A percentile compares a stretch with the other conserved stretches of the same genome.
These are phyloP conservation scores for Chlorella sp. DNA, from an alignment of 139 green algal species.

Conservation along the genomic window DNA sequence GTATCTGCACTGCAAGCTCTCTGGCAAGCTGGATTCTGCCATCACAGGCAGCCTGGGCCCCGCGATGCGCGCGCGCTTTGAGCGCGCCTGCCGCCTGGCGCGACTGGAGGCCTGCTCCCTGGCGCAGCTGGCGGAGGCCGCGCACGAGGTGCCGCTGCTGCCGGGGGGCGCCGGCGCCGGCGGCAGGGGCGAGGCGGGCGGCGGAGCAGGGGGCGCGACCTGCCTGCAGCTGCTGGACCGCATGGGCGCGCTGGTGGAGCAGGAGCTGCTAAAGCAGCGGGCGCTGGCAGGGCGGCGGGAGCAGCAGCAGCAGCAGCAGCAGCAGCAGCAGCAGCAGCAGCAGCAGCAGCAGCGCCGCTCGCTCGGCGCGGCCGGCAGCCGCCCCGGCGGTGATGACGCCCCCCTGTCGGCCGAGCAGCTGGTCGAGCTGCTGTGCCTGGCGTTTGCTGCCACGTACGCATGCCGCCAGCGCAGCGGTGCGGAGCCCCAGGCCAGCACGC, in stretches of 20 bases:
- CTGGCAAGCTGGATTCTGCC: not conserved
- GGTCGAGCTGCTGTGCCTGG: not conserved
- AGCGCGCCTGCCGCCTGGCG: constrained; percentile 8
- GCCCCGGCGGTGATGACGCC: too few relatives aligned
- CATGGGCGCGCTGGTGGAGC: not conserved
- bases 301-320: constrained; percentile 1
- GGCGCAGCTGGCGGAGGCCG: not conserved
- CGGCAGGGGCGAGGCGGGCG: not conserved
- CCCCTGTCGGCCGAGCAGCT: too few relatives aligned
- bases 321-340: not conserved
- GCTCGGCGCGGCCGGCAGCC: not conserved
- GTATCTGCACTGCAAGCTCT: not conserved
- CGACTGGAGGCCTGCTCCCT: constrained; percentile 20
- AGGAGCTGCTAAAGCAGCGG: not conserved
- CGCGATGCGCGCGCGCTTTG: not conserved
- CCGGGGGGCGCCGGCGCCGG: not conserved
- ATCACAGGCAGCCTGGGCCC: not conserved
- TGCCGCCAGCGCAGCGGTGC: not conserved
- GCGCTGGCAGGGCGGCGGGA: not conserved
- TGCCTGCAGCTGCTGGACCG: constrained; percentile 2
- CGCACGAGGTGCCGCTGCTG: not conserved
- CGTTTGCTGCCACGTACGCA: not conserved
- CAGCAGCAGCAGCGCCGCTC: not conserved
- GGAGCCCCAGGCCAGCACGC: not conserved
- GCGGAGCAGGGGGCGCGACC: not conserved